A percentile compares a stretch with the other conserved stretches of the same genome.
Evolutionary conservation across 768 basidiomycete genomes (phyloP).

Genomic region (Tephrocybe sp.): DNA sequence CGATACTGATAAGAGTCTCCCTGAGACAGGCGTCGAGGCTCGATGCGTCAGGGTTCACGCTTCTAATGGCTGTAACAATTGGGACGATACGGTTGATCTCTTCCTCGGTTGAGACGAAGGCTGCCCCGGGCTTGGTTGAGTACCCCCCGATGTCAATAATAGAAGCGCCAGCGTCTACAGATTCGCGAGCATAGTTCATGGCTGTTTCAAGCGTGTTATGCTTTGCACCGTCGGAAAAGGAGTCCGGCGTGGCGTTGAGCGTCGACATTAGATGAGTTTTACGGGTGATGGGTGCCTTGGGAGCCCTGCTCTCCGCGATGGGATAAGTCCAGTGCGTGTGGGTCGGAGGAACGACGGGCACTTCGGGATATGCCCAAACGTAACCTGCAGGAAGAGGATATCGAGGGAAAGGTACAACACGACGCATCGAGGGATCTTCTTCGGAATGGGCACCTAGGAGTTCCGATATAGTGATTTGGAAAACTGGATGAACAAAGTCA

Average conservation of each 20-base stretch:
- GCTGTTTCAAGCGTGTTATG: conserved; percentile 55
- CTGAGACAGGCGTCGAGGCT: conserved; percentile 6
- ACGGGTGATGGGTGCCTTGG: conserved; percentile 10
- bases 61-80: conserved; percentile 53
- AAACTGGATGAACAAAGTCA: conserved; percentile 62
- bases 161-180: conserved; percentile 59
- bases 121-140: conserved; percentile 85
- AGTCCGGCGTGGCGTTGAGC: conserved; percentile 92
- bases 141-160: conserved; percentile 95
- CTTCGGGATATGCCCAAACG: conserved; percentile 22
- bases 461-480: conserved; percentile 43
- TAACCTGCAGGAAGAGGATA: conserved; percentile 37
- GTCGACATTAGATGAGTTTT: conserved; percentile 86
- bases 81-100: conserved; percentile 77
- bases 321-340: conserved; percentile 52
- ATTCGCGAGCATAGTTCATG: conserved; percentile 46
- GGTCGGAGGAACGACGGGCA: conserved; percentile 43
- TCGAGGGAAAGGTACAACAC: conserved; percentile 74
- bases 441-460: conserved; percentile 45
- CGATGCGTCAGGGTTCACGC: neutral
- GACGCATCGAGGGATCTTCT: conserved; percentile 53
- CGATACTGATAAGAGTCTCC: conserved; percentile 69
- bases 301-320: conserved; percentile 15
- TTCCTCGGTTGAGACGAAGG: conserved; percentile 62
- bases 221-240: conserved; percentile 85